phyloP scores from a whole-genome alignment of 2,329 filamentous ascomycete species.

The Epichloe typhina region DNA sequence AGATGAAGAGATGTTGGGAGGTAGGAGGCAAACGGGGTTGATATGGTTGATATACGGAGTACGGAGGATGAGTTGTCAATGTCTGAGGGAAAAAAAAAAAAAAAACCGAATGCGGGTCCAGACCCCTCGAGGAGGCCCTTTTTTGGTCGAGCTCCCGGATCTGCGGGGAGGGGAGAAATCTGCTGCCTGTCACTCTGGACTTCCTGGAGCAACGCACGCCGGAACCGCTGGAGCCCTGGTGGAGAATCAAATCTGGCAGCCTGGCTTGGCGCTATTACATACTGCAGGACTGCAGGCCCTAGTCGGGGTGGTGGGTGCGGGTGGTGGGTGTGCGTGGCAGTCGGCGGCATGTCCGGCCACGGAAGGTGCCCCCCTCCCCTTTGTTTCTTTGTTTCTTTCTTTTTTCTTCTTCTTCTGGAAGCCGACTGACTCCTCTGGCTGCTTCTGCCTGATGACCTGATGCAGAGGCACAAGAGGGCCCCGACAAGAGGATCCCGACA shows the following conservation, averaged over 20 bases:
- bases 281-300: background rate
- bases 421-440: background rate
- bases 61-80: no score
- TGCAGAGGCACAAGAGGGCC: background rate
- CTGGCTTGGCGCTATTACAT: slow-evolving; percentile 1
- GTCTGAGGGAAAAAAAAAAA: background rate
- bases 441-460: background rate
- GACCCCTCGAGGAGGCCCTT: background rate
- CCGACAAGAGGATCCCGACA: background rate
- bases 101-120: background rate
- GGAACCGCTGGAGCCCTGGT: background rate
- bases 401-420: slow-evolving; percentile 1
- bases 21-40: background rate
- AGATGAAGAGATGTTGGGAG: background rate
- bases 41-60: background rate
- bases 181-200: background rate
- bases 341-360: slow-evolving; percentile 1
- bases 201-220: background rate
- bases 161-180: no score
- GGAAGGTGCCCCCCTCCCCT: background rate
- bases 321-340: background rate
- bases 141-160: no score
- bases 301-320: background rate
- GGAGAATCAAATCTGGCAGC: slow-evolving; percentile 4
- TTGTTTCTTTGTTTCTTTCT: background rate